Base-by-base conservation (phyloP, 2,329 filamentous ascomycete species). In the Trematosphaeria pertusa region DNA sequence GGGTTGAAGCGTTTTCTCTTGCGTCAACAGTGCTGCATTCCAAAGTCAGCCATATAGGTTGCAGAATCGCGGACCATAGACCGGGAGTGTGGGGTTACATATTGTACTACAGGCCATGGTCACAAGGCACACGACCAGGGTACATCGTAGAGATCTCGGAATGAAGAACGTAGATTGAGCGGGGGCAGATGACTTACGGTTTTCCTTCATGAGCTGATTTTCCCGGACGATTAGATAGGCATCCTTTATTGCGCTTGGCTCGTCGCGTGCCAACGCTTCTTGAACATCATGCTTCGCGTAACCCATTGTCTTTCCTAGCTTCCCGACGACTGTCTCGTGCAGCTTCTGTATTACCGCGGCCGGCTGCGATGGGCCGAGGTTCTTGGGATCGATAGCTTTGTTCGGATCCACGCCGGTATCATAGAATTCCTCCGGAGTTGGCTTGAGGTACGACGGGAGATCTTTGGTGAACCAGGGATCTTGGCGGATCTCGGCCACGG, bases 221-320 rank as follows among this genome's bases (percentile, higher is more conserved):
- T 99, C 94, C 42, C 93, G 86, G 19, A 99, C 91, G 70, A 99
- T 99, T 75, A 97, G 87, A 75, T 97, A 99, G 1, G 94, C 94
- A 74, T 99, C 94, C 75, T 99, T 99, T 79, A 99, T 97, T 9
- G 94, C 92, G 48, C 92, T 97, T 10, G 94, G 94, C 70, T 99
- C 94, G 42, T 94, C 86, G 46, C 91, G 91, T 64, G 88, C 87
- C 53, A 99, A 78, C 17, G 94, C 93, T 72, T 97, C 94, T 68
- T 97, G 89, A 42, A 99, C 93, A 76, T 99, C 94, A 52, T 88
- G 88, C 70, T 90, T 93, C 26, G 88, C 91, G 69, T 99, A 99
- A 50, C 94, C 94, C 92, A 99, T 97, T 1, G 91, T 97, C 75
- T 93, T 94, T 64, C 93, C 94, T 42, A 99, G 87, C 78, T 97